phyloP scores from a whole-genome alignment of 2,329 filamentous ascomycete genomes.

The Knoxdaviesia capensis region DNA sequence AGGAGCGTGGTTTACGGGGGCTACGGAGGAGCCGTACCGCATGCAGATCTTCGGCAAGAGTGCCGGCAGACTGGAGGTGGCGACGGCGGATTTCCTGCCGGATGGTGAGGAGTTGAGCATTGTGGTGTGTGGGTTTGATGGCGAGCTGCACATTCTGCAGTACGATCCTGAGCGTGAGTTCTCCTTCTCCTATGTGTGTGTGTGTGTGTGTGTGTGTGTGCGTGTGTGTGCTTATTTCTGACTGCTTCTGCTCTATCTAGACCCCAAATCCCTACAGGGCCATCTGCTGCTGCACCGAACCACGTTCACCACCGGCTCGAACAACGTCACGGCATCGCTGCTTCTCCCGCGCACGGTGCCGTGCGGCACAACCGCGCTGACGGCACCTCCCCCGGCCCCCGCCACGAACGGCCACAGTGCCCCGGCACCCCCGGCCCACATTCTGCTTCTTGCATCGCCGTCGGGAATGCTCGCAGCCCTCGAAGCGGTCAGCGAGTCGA shows the following conservation, averaged over 20 bases:
- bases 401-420: conserved; percentile 10
- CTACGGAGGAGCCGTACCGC: conserved; percentile 90
- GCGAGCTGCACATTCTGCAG: conserved; percentile 73
- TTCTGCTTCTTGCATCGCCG: conserved; percentile 49
- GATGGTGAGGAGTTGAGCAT: conserved; percentile 69
- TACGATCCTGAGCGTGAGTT: conserved; percentile 82
- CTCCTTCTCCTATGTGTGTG: neutral
- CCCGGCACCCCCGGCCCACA: conserved; percentile 17
- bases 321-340: conserved; percentile 53
- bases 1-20: conserved; percentile 89
- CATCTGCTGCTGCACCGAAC: conserved; percentile 71
- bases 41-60: conserved; percentile 88
- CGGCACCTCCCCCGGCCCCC: conserved; percentile 8
- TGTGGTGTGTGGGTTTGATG: conserved; percentile 64
- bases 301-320: conserved; percentile 68
- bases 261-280: conserved; percentile 82
- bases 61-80: conserved; percentile 53
- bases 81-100: conserved; percentile 74
- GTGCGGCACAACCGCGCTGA: conserved; percentile 16
- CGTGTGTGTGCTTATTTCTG: neutral
- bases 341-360: conserved; percentile 49
- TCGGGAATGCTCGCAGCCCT: conserved; percentile 63
- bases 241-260: conserved; percentile 20
- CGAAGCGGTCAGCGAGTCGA: conserved; percentile 55
- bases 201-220: neutral